Percentiles rank a stretch among this genome's conserved stretches.
phyloP scores from a whole-genome alignment of 495 filamentous ascomycete genomes.

The Hyaloscypha hepaticicola region DNA sequence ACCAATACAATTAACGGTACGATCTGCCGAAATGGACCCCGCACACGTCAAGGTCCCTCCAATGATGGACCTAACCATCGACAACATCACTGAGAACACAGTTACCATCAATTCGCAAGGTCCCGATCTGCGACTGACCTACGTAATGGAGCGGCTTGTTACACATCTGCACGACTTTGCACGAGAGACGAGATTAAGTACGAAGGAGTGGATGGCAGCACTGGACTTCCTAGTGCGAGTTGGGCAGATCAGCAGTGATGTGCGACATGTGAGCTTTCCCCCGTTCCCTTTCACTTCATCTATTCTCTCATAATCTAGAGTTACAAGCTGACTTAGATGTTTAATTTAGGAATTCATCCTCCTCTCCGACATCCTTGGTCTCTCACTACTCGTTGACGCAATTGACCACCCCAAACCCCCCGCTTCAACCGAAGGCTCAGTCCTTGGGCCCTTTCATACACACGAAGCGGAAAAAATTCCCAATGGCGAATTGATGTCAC shows the following conservation, averaged over 20 bases:
- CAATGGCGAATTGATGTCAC: constrained; percentile 68
- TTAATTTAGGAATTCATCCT: constrained; percentile 80
- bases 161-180: constrained; percentile 83
- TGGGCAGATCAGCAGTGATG: constrained; percentile 71
- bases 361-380: constrained; percentile 85
- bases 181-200: constrained; percentile 75
- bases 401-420: constrained; percentile 90
- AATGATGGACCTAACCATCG: constrained; percentile 72
- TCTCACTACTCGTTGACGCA: constrained; percentile 84
- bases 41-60: constrained; percentile 43
- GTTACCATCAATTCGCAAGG: constrained; percentile 72
- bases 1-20: not conserved
- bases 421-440: constrained; percentile 76
- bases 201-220: constrained; percentile 75
- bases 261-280: constrained; percentile 56
- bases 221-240: constrained; percentile 68
- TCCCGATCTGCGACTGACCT: constrained; percentile 62
- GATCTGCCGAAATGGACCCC: not conserved
- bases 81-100: constrained; percentile 81
- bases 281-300: not conserved
- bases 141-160: constrained; percentile 71
- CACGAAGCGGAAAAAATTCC: constrained; percentile 72
- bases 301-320: not conserved
- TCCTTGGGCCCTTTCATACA: constrained; percentile 92
- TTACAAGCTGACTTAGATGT: not conserved